phyloP scores from a whole-genome alignment of 148 eudicot species.

The Camellia japonica region DNA sequence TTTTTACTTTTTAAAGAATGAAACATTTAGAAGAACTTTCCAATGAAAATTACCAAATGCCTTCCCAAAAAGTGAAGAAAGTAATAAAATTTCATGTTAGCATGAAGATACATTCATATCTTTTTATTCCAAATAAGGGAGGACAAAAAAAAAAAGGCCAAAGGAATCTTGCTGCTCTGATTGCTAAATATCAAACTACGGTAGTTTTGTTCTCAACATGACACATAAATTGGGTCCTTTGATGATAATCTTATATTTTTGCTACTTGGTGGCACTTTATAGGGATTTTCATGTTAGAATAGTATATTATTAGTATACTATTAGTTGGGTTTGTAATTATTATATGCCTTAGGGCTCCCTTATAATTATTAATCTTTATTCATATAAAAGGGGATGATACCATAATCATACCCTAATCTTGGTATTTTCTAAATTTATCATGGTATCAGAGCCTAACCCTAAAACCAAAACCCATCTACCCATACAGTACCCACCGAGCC shows the following conservation, averaged over 20 bases:
- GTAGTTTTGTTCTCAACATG: not conserved
- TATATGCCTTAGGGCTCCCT: no score
- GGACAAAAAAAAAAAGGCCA: not conserved
- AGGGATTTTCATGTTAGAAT: not conserved
- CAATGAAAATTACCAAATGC: not conserved
- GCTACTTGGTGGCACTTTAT: not conserved
- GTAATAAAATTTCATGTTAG: not conserved
- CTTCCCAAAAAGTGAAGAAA: not conserved
- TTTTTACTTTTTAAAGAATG: not conserved
- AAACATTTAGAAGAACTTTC: not conserved
- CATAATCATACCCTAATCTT: no score
- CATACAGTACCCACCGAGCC: no score
- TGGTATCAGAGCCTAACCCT: no score
- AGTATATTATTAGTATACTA: no score
- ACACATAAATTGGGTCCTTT: not conserved
- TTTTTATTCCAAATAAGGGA: not conserved
- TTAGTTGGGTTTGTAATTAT: no score
- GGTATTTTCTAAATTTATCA: no score
- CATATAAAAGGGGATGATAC: no score
- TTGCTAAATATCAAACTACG: not conserved
- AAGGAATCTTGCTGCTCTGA: slow-evolving; percentile 3
- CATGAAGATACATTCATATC: not conserved
- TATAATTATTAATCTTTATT: no score
- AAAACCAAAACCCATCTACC: no score
- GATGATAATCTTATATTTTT: not conserved